These are phyloP conservation scores for Camillea tinctor DNA, from an alignment of 2,329 filamentous ascomycete species.

Conservation along the genomic window DNA sequence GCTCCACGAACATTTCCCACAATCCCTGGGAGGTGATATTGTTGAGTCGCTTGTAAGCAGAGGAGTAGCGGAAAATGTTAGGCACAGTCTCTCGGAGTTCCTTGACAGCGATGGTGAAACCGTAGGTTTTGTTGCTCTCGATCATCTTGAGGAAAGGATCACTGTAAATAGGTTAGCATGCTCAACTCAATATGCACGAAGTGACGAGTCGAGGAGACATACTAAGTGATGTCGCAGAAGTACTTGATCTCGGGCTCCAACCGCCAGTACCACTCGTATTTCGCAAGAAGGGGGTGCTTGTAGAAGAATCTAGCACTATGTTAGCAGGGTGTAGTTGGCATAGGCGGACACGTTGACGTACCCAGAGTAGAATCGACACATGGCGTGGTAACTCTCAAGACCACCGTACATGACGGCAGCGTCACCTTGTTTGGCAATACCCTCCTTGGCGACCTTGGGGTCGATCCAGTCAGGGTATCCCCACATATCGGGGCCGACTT, in stretches of 20 bases:
- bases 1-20: constrained; percentile 98
- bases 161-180: constrained; percentile 44
- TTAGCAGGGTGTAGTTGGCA: constrained; percentile 2
- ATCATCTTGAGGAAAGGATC: constrained; percentile 97
- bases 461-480: constrained; percentile 97
- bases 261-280: constrained; percentile 99
- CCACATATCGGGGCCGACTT: constrained; percentile 89
- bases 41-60: constrained; percentile 90
- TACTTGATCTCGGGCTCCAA: constrained; percentile 99
- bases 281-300: constrained; percentile 89
- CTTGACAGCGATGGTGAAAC: constrained; percentile 98
- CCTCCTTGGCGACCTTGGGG: constrained; percentile 88
- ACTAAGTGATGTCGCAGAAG: constrained; percentile 99
- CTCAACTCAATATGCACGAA: too few relatives aligned
- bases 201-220: constrained; percentile 34
- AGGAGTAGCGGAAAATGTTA: constrained; percentile 98
- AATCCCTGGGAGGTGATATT: constrained; percentile 88
- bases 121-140: constrained; percentile 92
- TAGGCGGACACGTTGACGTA: constrained; percentile 43
- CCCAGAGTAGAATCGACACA: constrained; percentile 99
- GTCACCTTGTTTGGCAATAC: constrained; percentile 94
- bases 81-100: constrained; percentile 96
- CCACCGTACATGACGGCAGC: constrained; percentile 99
- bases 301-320: constrained; percentile 74
- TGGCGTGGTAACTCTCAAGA: constrained; percentile 97